A percentile compares a stretch with the other conserved stretches of the same genome.
Evolutionary conservation across 257 asterid species (phyloP).

Genomic region (Asclepias syriaca): DNA sequence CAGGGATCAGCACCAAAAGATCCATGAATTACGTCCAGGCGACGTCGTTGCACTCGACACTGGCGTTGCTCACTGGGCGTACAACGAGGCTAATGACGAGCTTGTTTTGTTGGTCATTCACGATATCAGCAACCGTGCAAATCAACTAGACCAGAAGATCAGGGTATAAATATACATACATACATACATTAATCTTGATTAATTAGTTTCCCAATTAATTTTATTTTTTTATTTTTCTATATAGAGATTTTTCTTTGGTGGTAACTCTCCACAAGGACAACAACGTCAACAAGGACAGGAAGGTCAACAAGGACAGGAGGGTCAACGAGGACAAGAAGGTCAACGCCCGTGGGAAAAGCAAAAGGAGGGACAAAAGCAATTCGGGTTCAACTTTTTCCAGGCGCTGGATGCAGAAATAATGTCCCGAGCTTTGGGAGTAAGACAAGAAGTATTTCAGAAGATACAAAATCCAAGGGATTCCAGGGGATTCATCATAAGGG

Average conservation of each 20-base stretch:
- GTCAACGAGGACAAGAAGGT: no score
- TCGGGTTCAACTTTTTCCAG: constrained; percentile 27
- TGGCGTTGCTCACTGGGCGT: constrained; percentile 46
- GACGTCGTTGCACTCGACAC: constrained; percentile 53
- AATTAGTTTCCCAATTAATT: not conserved
- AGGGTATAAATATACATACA: constrained; percentile 29
- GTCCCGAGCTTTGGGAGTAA: constrained; percentile 26
- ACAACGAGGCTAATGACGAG: constrained; percentile 44
- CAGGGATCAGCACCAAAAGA: constrained; percentile 46
- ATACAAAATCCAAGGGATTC: constrained; percentile 26
- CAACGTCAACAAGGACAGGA: constrained; percentile 1
- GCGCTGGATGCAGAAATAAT: constrained; percentile 31
- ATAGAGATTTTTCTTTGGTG: constrained; percentile 62
- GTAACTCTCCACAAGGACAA: constrained; percentile 28
- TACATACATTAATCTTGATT: no score
- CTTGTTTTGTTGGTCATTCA: constrained; percentile 47
- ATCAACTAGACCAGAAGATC: constrained; percentile 53
- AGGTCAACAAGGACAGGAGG: not conserved
- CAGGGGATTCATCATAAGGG: constrained; percentile 48
- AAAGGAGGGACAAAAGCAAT: constrained; percentile 14
- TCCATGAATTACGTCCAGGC: constrained; percentile 34
- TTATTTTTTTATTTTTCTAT: not conserved
- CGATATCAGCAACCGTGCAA: constrained; percentile 40
- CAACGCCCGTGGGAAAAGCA: not conserved
- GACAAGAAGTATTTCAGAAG: constrained; percentile 20